Evolutionary conservation across 2,329 filamentous ascomycete genomes (phyloP).

Genomic region (Botrytis paeoniae): DNA sequence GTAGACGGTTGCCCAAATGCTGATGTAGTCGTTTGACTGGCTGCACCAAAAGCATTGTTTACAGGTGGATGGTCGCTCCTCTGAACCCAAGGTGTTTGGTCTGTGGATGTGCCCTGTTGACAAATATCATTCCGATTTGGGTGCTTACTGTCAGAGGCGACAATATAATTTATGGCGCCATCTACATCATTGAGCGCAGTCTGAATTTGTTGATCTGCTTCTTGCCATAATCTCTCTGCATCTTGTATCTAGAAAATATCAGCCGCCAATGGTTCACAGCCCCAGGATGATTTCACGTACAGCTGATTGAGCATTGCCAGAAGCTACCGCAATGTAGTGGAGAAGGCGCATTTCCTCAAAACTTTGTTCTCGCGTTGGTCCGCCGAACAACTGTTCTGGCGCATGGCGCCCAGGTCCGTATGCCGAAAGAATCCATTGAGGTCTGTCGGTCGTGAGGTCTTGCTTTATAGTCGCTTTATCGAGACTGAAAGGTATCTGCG

Average conservation of each 20-base stretch:
- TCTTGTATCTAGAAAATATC: constrained; percentile 51
- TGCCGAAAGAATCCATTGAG: constrained; percentile 81
- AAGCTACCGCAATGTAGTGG: constrained; percentile 63
- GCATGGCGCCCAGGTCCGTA: constrained; percentile 77
- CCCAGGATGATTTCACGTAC: constrained; percentile 27
- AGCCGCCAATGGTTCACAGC: constrained; percentile 1
- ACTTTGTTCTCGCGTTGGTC: constrained; percentile 74
- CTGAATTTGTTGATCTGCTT: constrained; percentile 69
- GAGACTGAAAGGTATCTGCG: constrained; percentile 29
- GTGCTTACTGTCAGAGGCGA: constrained; percentile 64
- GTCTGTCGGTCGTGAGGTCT: constrained; percentile 69
- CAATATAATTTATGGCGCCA: constrained; percentile 68
- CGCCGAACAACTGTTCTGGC: constrained; percentile 81
- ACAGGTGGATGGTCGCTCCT: constrained; percentile 37
- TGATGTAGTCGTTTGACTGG: constrained; percentile 17
- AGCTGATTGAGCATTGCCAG: constrained; percentile 56
- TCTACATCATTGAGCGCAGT: constrained; percentile 65
- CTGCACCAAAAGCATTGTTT: constrained; percentile 21
- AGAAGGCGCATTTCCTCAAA: constrained; percentile 84
- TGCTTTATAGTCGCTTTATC: constrained; percentile 53
- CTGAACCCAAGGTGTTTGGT: constrained; percentile 30
- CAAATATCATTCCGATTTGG: constrained; percentile 70
- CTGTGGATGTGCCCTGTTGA: constrained; percentile 39
- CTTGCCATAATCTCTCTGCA: constrained; percentile 58
- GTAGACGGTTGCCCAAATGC: constrained; percentile 40